Conservation (phyloP, 371 early-diverging fungal species). For the Choanephora cucurbitarum region DNA sequence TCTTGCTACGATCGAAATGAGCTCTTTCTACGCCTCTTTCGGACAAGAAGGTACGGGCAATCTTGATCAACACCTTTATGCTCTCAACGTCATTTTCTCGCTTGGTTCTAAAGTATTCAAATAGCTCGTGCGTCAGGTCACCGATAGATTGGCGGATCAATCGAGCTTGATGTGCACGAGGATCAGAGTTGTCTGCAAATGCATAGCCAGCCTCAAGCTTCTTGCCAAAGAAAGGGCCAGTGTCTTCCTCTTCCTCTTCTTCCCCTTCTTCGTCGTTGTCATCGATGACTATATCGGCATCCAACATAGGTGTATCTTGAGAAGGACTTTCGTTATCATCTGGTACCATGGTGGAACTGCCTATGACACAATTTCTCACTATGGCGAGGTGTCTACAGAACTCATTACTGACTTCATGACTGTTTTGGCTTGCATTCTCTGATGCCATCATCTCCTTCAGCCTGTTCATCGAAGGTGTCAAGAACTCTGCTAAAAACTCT, state of each 20-base stretch:
- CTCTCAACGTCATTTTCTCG: slow-evolving; percentile 80
- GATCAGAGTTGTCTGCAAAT: slow-evolving; percentile 55
- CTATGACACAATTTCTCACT: slow-evolving; percentile 55
- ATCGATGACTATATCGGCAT: background rate
- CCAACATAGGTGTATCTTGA: background rate
- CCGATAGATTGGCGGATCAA: slow-evolving; percentile 58
- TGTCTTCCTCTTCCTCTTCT: slow-evolving; percentile 39
- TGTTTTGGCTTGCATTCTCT: slow-evolving; percentile 12
- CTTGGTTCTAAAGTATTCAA: slow-evolving; percentile 49
- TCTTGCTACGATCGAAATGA: slow-evolving; percentile 48
- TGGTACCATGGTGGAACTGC: slow-evolving; percentile 54
- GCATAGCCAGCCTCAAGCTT: slow-evolving; percentile 62
- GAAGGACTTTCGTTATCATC: slow-evolving; percentile 44
- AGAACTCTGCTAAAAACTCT: slow-evolving; percentile 57
- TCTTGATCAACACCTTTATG: slow-evolving; percentile 68
- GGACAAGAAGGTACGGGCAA: slow-evolving; percentile 57
- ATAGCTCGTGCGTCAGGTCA: slow-evolving; percentile 53
- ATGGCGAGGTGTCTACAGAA: slow-evolving; percentile 62
- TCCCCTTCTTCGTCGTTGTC: background rate
- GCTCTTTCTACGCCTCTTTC: slow-evolving; percentile 69
- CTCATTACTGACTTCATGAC: slow-evolving; percentile 52
- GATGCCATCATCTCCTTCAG: slow-evolving; percentile 51
- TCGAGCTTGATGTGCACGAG: slow-evolving; percentile 45
- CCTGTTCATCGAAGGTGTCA: slow-evolving; percentile 44
- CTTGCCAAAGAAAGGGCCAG: slow-evolving; percentile 27